Evolutionary conservation across 192 early-diverging fungal species (phyloP).

Genomic region (Backusella luteola): DNA sequence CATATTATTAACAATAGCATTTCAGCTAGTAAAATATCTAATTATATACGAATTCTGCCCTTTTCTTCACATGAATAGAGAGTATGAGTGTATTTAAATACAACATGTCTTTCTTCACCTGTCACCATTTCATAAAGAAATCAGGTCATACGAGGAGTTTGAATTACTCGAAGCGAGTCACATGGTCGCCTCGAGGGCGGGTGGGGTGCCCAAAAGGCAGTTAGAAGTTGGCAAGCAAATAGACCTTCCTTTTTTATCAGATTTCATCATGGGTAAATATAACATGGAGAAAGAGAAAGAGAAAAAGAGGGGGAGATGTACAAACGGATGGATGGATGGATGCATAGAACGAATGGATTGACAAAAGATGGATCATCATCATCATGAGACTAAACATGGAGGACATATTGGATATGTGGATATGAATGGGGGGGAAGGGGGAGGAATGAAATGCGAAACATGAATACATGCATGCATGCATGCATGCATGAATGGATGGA

Average conservation of each 20-base stretch:
- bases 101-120: too few species aligned
- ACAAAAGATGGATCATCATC: too few species aligned
- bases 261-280: constrained; percentile 28
- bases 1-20: too few species aligned
- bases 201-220: constrained; percentile 8
- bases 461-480: neutral
- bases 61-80: too few species aligned
- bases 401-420: too few species aligned
- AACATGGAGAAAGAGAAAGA: neutral
- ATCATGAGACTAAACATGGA: too few species aligned
- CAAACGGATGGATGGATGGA: constrained; percentile 6
- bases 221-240: constrained; percentile 11
- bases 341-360: neutral
- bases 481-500: neutral
- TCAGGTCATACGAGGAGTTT: neutral
- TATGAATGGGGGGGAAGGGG: neutral
- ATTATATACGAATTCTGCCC: too few species aligned
- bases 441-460: constrained; percentile 5
- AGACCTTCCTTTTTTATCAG: constrained; percentile 29
- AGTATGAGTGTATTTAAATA: too few species aligned
- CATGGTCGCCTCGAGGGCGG: neutral
- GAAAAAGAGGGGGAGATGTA: neutral
- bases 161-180: neutral
- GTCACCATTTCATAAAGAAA: too few species aligned
- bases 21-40: too few species aligned